A percentile compares a stretch with the other conserved stretches of the same genome.
Conservation (phyloP, 495 filamentous ascomycete genomes). For the Hypoxylon lienhwacheense region DNA sequence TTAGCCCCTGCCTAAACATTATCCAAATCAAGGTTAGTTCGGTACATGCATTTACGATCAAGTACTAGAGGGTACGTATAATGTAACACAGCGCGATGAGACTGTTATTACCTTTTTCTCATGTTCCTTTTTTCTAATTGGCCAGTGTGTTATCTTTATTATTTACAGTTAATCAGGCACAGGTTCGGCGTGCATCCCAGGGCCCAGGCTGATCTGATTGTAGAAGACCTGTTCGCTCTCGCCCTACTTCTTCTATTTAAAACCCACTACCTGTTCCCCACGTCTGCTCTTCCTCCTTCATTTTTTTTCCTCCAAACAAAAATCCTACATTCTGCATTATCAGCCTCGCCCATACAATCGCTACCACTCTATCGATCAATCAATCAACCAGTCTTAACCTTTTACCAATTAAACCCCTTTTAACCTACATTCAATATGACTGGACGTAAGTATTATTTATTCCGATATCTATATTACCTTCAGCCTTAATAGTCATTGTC, state of each 20-base stretch:
- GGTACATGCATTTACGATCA: no score
- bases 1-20: conserved; percentile 18
- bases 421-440: conserved; percentile 68
- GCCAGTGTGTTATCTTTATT: conserved; percentile 13
- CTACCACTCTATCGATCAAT: conserved; percentile 38
- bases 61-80: no score
- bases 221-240: conserved; percentile 34
- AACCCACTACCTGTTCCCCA: conserved; percentile 47
- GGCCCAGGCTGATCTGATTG: conserved; percentile 49
- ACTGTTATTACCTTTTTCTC: neutral
- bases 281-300: no score
- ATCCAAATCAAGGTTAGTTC: conserved; percentile 13
- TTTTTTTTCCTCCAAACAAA: conserved; percentile 37
- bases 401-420: conserved; percentile 35
- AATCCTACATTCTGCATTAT: conserved; percentile 41
- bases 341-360: conserved; percentile 50
- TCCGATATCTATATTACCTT: conserved; percentile 32
- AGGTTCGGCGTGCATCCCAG: conserved; percentile 23
- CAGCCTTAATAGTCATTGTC: conserved; percentile 22
- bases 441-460: conserved; percentile 78
- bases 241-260: conserved; percentile 53
- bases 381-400: no score
- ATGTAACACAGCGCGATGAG: no score
- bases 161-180: conserved; percentile 39
- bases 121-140: conserved; percentile 27